Percentiles rank a stretch among this genome's conserved stretches.
These are phyloP conservation scores for Globisporangium camurandrum DNA, from an alignment of 352 stramenopile genomes.

Conservation along the genomic window DNA sequence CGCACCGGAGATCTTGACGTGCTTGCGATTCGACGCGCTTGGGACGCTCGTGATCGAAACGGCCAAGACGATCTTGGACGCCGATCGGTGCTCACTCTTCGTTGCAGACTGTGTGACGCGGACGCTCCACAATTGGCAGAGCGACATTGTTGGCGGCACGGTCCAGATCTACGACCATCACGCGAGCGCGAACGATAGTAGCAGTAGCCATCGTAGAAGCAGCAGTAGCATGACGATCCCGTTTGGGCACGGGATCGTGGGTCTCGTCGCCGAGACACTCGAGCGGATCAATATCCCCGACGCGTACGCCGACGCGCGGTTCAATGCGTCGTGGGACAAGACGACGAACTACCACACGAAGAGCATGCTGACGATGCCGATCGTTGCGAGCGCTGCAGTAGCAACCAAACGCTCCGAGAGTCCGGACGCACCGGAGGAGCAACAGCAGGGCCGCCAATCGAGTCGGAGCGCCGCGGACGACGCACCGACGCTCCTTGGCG, in stretches of 20 bases:
- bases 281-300: slow-evolving; percentile 63
- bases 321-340: slow-evolving; percentile 72
- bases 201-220: background rate
- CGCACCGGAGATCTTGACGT: slow-evolving; percentile 72
- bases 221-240: slow-evolving; percentile 46
- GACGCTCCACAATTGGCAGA: slow-evolving; percentile 68
- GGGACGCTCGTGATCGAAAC: slow-evolving; percentile 75
- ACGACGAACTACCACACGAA: slow-evolving; percentile 81
- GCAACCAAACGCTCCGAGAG: too few species aligned
- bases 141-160: slow-evolving; percentile 52
- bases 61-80: slow-evolving; percentile 64
- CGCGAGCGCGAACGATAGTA: background rate
- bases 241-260: slow-evolving; percentile 70
- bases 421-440: too few species aligned
- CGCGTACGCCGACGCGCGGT: slow-evolving; percentile 65
- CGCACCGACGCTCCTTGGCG: slow-evolving; percentile 30
- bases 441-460: too few species aligned
- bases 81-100: slow-evolving; percentile 69
- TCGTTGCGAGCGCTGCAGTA: slow-evolving; percentile 36
- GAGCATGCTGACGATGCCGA: slow-evolving; percentile 69
- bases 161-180: slow-evolving; percentile 36
- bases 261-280: slow-evolving; percentile 55
- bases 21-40: slow-evolving; percentile 69
- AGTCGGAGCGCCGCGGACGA: background rate
- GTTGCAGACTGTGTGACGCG: slow-evolving; percentile 43